Evolutionary conservation across 768 basidiomycete genomes (phyloP), one percentile per base, ranked within the genome.

Genomic region (Lenzites betulinus): DNA sequence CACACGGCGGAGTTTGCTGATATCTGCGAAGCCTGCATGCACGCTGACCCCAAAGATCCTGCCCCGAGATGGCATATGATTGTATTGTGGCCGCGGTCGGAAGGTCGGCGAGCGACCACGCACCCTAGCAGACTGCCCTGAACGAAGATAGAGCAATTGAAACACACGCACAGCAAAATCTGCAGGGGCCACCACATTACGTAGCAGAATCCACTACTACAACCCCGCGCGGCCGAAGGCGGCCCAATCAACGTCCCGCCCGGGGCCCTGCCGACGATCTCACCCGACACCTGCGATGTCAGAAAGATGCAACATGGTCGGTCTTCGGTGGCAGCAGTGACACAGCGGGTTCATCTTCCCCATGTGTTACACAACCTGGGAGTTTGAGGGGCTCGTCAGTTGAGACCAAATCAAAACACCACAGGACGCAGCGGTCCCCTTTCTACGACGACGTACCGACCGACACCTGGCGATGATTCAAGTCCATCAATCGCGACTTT

Each of bases 401-500:
- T 25, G 42, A 25, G 43, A 25, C 42, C 20, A 42, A 22, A 9
- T 41, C n/a, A 11, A 11, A 38, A 33, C 35, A 20, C 13, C 8
- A 9, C 20, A 25, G n/a, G 13, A n/a, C 38, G 23, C n/a, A n/a
- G n/a, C n/a, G n/a, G n/a, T n/a, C n/a, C n/a, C n/a, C n/a, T n/a
- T n/a, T 18, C 35, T 22, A n/a, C 18, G 4, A 22, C 7, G 36
- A 76, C 83, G 71, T 67, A 92, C 89, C 60, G 78, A 69, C n/a
- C 20, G 79, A 82, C 96, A 99, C 98, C 69, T 92, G 92, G 16
- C 77, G 73, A 60, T 74, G 78, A 38, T 82, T 93, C 61, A 98
- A 78, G 80, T 77, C 85, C 91, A 3, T 96, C 95, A 44, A 98
- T 81, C 97, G 98, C 98, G 42, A 97, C 87, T 72, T 95, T 98